phyloP scores from a whole-genome alignment of 345 rosid species.

The Dimocarpus longan region DNA sequence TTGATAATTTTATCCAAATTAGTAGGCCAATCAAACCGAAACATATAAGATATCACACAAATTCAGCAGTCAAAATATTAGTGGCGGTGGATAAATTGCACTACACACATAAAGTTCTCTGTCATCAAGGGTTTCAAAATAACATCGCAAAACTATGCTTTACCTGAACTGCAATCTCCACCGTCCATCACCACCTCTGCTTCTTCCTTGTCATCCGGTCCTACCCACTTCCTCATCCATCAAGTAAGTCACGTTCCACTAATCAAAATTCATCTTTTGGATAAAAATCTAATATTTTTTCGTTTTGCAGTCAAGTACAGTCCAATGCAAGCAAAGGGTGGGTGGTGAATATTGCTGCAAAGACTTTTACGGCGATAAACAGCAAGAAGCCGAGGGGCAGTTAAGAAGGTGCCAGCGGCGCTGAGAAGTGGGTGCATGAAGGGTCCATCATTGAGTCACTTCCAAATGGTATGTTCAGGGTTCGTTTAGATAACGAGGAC shows the following conservation, averaged over 20 bases:
- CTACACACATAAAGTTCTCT: too few species aligned
- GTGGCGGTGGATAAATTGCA: too few species aligned
- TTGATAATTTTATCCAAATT: too few species aligned
- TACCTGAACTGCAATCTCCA: slow-evolving; percentile 14
- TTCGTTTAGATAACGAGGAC: slow-evolving; percentile 49
- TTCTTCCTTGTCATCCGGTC: slow-evolving; percentile 2
- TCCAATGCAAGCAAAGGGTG: slow-evolving; percentile 7
- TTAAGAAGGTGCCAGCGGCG: slow-evolving; percentile 1
- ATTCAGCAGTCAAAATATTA: too few species aligned
- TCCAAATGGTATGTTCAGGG: slow-evolving; percentile 63
- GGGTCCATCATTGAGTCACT: slow-evolving; percentile 59
- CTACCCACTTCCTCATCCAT: slow-evolving; percentile 6
- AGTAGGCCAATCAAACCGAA: too few species aligned
- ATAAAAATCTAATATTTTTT: neutral
- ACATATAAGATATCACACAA: too few species aligned
- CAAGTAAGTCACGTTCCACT: slow-evolving; percentile 10
- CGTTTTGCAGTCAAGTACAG: slow-evolving; percentile 8
- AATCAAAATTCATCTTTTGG: neutral
- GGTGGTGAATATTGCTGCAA: slow-evolving; percentile 1
- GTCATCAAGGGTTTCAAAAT: slow-evolving; percentile 21
- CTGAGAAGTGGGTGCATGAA: slow-evolving; percentile 55
- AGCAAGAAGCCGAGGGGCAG: slow-evolving; percentile 34
- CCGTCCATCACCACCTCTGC: slow-evolving; percentile 6
- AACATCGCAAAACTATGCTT: slow-evolving; percentile 6
- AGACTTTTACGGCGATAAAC: neutral